Conservation (phyloP, 768 basidiomycete genomes). For the Boletus reticuloceps region DNA sequence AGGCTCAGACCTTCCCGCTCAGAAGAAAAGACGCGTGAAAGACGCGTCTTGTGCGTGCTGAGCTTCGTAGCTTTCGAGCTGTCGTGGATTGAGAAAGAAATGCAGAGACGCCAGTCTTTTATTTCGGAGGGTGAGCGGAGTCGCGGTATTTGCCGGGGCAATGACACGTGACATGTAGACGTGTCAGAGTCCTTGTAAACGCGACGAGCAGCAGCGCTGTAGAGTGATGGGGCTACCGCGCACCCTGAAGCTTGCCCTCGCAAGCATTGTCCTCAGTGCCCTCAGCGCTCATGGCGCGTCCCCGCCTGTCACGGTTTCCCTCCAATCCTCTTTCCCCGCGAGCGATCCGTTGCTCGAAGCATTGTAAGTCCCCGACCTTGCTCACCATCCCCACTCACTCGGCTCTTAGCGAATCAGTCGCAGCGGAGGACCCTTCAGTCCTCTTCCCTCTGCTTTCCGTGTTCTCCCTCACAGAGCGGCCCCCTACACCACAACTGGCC, state of each 20-base stretch:
- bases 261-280: slow-evolving; percentile 13
- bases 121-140: slow-evolving; percentile 15
- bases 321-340: slow-evolving; percentile 27
- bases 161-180: slow-evolving; percentile 19
- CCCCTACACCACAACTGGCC: slow-evolving; percentile 43
- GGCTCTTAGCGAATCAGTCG: slow-evolving; percentile 70
- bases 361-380: slow-evolving; percentile 20
- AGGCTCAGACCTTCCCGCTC: slow-evolving; percentile 37
- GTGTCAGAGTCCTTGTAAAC: slow-evolving; percentile 7
- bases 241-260: slow-evolving; percentile 12
- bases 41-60: slow-evolving; percentile 24
- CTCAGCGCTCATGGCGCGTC: slow-evolving; percentile 22
- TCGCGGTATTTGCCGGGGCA: slow-evolving; percentile 11
- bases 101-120: background rate
- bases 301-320: slow-evolving; percentile 29
- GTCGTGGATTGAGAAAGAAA: slow-evolving; percentile 11
- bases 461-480: slow-evolving; percentile 49
- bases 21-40: slow-evolving; percentile 18
- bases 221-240: slow-evolving; percentile 8
- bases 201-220: background rate
- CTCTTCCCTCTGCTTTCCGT: slow-evolving; percentile 75
- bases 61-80: slow-evolving; percentile 32
- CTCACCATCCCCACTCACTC: background rate
- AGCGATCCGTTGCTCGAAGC: slow-evolving; percentile 30
- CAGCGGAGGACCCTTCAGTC: slow-evolving; percentile 64